Percentiles rank a stretch among this genome's conserved stretches.
These are phyloP conservation scores for Dendrocalamus sinicus DNA, from an alignment of 176 grass and related monocot species.

Conservation along the genomic window DNA sequence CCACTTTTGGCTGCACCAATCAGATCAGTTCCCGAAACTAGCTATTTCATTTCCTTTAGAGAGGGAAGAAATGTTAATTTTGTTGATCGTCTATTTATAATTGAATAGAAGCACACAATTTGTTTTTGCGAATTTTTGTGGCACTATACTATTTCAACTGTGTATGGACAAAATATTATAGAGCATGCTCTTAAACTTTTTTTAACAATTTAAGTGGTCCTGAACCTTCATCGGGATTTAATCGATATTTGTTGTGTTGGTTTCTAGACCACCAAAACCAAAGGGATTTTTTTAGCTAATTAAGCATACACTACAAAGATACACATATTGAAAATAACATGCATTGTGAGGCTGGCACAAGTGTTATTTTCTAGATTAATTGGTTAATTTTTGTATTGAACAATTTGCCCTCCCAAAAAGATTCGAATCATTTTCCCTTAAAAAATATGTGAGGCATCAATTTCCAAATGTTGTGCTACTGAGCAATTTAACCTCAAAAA, in stretches of 20 bases:
- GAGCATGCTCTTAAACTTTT: neutral
- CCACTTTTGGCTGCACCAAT: neutral
- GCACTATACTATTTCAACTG: neutral
- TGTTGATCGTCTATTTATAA: neutral
- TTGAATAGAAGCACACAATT: neutral
- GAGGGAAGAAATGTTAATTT: neutral
- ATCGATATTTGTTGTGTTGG: no score
- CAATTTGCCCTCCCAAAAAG: no score
- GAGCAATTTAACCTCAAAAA: neutral
- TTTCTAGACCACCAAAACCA: no score
- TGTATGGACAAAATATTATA: neutral
- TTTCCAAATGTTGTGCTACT: neutral
- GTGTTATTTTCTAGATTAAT: no score
- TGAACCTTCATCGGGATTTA: neutral
- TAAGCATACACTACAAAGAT: no score
- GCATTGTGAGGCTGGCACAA: no score
- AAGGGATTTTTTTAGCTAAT: no score
- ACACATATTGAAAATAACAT: no score
- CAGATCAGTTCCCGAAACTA: neutral
- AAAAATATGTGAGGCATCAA: neutral
- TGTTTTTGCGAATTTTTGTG: neutral
- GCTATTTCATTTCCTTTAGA: neutral
- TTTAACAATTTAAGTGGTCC: neutral
- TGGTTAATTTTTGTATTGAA: no score
- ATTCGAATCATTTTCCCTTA: neutral